Percentiles rank a stretch among this genome's conserved stretches.
These are phyloP conservation scores for Pichia sp. DNA, from an alignment of 1,139 yeast genomes.

Conservation along the genomic window DNA sequence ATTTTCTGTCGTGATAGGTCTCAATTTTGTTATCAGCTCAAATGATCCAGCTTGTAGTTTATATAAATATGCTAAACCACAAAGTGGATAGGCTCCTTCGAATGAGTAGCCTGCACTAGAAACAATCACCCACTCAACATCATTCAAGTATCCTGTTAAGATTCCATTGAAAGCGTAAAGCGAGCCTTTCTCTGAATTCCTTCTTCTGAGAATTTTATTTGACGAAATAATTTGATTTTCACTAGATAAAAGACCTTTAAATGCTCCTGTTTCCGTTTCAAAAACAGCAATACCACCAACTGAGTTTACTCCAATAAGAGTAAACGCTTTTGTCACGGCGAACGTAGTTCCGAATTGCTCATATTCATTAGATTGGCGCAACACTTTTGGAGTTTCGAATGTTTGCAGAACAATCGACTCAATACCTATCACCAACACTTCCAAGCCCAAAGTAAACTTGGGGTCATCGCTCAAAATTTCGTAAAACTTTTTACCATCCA, in stretches of 20 bases:
- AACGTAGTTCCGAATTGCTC: constrained; percentile 39
- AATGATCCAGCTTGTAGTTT: constrained; percentile 5
- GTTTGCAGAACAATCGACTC: constrained; percentile 17
- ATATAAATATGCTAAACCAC: constrained; percentile 41
- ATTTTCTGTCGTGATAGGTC: constrained; percentile 11
- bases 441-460: no score
- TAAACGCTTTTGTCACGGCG: constrained; percentile 24
- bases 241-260: constrained; percentile 1
- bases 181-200: constrained; percentile 27
- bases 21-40: constrained; percentile 18
- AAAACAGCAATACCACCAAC: constrained; percentile 35
- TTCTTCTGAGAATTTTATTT: background rate
- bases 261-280: constrained; percentile 18
- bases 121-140: constrained; percentile 30
- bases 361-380: constrained; percentile 26
- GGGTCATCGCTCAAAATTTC: background rate
- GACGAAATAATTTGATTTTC: background rate
- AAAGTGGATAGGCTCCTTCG: constrained; percentile 27
- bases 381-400: constrained; percentile 26
- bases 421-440: constrained; percentile 10
- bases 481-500: constrained; percentile 35
- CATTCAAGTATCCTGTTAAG: constrained; percentile 24
- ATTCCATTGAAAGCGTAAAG: constrained; percentile 33
- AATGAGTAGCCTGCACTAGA: constrained; percentile 25
- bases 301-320: constrained; percentile 35